A percentile compares a stretch with the other conserved stretches of the same genome.
Conservation (phyloP, 202 grass and related monocot species). For the Eragrostis tef region DNA sequence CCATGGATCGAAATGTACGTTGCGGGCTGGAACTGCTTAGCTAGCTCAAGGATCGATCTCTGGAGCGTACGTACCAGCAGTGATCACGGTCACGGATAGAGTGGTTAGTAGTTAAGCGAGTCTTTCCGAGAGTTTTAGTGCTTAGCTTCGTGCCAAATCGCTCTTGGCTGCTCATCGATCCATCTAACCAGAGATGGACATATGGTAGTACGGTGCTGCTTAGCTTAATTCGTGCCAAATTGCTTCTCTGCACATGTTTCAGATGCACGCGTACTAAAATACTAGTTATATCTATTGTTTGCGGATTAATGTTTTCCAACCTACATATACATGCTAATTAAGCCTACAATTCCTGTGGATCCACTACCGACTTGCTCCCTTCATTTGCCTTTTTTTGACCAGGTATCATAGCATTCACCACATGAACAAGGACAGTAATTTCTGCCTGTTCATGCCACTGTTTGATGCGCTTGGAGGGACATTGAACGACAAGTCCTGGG, state of each 20-base stretch:
- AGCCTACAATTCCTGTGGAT: neutral
- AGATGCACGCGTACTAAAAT: neutral
- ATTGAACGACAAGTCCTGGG: conserved; percentile 53
- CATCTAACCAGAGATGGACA: neutral
- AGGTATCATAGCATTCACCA: conserved; percentile 73
- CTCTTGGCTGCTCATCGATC: neutral
- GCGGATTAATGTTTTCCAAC: neutral
- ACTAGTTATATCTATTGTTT: neutral
- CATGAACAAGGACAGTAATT: conserved; percentile 58
- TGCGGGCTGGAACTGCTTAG: neutral
- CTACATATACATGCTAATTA: neutral
- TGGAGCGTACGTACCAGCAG: too few species aligned
- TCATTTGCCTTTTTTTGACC: neutral
- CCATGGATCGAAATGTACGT: neutral
- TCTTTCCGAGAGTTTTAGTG: neutral
- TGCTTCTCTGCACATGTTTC: neutral
- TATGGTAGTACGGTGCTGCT: neutral
- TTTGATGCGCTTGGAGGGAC: conserved; percentile 73
- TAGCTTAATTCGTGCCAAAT: too few species aligned
- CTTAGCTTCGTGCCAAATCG: neutral
- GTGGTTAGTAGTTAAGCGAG: neutral
- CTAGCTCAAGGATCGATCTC: neutral
- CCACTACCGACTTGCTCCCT: neutral
- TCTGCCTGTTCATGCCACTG: conserved; percentile 78
- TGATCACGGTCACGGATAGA: neutral